Conservation (phyloP, 176 grass and related monocot species). For the Guadua angustifolia region DNA sequence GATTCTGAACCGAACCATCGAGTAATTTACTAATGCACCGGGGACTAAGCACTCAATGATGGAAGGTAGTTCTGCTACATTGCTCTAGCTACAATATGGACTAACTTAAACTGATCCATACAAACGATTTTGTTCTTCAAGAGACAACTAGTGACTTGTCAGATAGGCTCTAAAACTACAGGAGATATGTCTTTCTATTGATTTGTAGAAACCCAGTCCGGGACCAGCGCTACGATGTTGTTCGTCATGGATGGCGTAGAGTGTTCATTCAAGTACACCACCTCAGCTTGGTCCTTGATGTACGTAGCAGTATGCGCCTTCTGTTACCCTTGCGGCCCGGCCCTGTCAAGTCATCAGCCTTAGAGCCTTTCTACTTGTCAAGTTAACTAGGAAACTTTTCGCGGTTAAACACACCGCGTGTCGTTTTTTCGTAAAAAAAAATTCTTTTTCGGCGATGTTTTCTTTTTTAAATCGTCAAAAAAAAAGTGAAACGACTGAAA, state of each 20-base stretch:
- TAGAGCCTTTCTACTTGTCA: neutral
- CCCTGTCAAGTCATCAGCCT: neutral
- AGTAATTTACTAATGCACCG: no score
- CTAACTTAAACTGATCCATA: neutral
- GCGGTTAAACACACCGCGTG: no score
- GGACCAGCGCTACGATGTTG: neutral
- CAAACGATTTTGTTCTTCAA: neutral
- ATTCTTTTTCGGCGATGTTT: no score
- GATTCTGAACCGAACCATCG: no score
- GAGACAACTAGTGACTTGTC: no score
- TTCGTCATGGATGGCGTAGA: no score
- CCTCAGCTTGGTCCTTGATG: neutral
- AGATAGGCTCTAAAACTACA: neutral
- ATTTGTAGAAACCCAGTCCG: neutral
- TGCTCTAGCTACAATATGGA: neutral
- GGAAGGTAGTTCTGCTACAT: neutral
- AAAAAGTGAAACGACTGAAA: no score
- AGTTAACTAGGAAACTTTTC: no score
- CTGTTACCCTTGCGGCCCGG: no score
- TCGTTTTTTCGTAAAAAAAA: no score
- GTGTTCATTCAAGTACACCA: neutral
- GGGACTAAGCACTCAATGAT: no score
- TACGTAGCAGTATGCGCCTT: neutral
- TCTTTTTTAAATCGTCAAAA: no score
- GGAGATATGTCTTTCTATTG: neutral